These are phyloP conservation scores for Colletotrichum phormii DNA, from an alignment of 2,329 filamentous ascomycete species.

Conservation along the genomic window DNA sequence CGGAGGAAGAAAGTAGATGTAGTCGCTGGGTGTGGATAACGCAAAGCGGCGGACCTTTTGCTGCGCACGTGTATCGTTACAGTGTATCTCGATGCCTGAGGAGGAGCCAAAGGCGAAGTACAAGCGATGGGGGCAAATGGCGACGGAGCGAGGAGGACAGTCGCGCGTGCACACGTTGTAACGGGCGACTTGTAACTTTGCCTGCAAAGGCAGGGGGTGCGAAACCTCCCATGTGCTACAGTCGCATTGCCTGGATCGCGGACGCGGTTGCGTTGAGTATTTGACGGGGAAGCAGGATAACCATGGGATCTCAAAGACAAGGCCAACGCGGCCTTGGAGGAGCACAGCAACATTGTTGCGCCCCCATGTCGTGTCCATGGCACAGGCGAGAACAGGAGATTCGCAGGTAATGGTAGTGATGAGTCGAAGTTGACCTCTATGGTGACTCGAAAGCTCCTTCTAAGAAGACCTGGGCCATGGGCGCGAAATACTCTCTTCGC, in stretches of 20 bases:
- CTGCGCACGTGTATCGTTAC: slow-evolving; percentile 58
- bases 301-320: slow-evolving; percentile 66
- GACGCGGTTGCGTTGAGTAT: not conserved
- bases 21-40: slow-evolving; percentile 64
- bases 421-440: slow-evolving; percentile 50
- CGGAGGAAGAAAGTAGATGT: slow-evolving; percentile 70
- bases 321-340: slow-evolving; percentile 68
- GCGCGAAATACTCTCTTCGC: slow-evolving; percentile 34
- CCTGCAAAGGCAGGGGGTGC: slow-evolving; percentile 45
- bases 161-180: slow-evolving; percentile 68
- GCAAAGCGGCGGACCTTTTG: slow-evolving; percentile 67
- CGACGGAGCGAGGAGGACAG: slow-evolving; percentile 73
- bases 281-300: not conserved
- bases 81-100: slow-evolving; percentile 73
- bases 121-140: slow-evolving; percentile 72
- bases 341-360: slow-evolving; percentile 68
- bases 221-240: slow-evolving; percentile 41
- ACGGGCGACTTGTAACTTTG: slow-evolving; percentile 45
- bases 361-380: slow-evolving; percentile 70
- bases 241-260: slow-evolving; percentile 36
- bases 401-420: slow-evolving; percentile 68
- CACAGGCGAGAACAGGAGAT: slow-evolving; percentile 66
- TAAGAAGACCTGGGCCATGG: slow-evolving; percentile 41
- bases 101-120: slow-evolving; percentile 75
- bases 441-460: not conserved